Percentiles rank a stretch among this genome's conserved stretches.
Evolutionary conservation across 2,329 filamentous ascomycete genomes (phyloP).

Genomic region (Curvularia sp.): DNA sequence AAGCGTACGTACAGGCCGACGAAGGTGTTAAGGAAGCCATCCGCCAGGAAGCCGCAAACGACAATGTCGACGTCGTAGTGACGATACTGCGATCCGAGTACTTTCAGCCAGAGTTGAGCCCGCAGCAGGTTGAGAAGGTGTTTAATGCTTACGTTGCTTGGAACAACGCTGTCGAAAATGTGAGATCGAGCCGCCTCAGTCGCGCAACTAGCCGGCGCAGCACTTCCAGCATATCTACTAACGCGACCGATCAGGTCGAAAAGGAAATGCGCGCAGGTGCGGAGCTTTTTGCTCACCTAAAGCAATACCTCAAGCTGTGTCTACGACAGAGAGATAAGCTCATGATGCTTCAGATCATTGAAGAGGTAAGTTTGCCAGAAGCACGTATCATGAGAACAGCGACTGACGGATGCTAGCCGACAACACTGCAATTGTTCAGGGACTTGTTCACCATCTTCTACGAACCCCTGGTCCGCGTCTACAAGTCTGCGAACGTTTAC

Average conservation of each 20-base stretch:
- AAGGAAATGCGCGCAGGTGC: slow-evolving; percentile 88
- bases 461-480: slow-evolving; percentile 93
- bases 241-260: slow-evolving; percentile 62
- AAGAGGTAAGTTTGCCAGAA: slow-evolving; percentile 64
- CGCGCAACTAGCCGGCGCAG: slow-evolving; percentile 46
- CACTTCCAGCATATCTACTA: slow-evolving; percentile 36
- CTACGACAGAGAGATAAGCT: slow-evolving; percentile 91
- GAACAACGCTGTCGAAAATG: slow-evolving; percentile 90
- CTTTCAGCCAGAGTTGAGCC: slow-evolving; percentile 72
- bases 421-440: slow-evolving; percentile 94
- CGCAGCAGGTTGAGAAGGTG: slow-evolving; percentile 79
- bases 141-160: slow-evolving; percentile 97
- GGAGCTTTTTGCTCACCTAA: slow-evolving; percentile 90
- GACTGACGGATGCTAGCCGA: slow-evolving; percentile 61
- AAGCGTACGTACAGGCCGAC: slow-evolving; percentile 76
- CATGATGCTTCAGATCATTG: slow-evolving; percentile 95
- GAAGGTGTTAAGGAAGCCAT: slow-evolving; percentile 78
- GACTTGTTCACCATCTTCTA: slow-evolving; percentile 99
- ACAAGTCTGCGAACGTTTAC: slow-evolving; percentile 98
- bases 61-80: slow-evolving; percentile 85
- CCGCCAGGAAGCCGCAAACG: slow-evolving; percentile 72
- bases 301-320: slow-evolving; percentile 91
- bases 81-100: slow-evolving; percentile 81
- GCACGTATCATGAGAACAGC: background rate
- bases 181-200: slow-evolving; percentile 43